phyloP scores from a whole-genome alignment of 2,329 filamentous ascomycete genomes.

The Myriangium duriaei region DNA sequence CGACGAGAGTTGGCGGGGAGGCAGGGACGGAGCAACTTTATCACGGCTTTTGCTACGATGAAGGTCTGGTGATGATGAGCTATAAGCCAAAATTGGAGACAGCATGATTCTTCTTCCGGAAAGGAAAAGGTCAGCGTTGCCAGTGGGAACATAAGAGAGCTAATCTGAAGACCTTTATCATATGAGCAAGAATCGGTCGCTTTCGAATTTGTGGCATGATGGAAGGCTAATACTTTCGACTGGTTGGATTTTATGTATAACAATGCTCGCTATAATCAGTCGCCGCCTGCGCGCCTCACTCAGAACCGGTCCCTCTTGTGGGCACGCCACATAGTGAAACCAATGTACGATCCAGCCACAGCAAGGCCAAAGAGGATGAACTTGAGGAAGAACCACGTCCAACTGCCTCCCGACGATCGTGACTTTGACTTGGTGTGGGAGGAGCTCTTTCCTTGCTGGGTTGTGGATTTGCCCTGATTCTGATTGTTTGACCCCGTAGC shows the following conservation, averaged over 20 bases:
- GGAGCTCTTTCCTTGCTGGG: constrained; percentile 15
- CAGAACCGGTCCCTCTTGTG: constrained; percentile 35
- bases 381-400: constrained; percentile 70
- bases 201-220: too few species aligned
- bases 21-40: too few species aligned
- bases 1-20: too few species aligned
- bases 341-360: constrained; percentile 65
- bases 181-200: too few species aligned
- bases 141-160: constrained; percentile 14
- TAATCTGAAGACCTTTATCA: constrained; percentile 13
- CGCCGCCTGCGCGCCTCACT: constrained; percentile 1
- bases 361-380: constrained; percentile 61
- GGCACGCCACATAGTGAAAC: constrained; percentile 70
- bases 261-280: constrained; percentile 8
- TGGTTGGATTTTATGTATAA: constrained; percentile 1
- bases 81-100: constrained; percentile 15
- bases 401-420: constrained; percentile 37
- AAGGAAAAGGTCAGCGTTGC: constrained; percentile 9
- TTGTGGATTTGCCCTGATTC: constrained; percentile 30
- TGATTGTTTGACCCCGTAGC: constrained; percentile 30
- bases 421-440: constrained; percentile 42
- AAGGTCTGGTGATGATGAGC: constrained; percentile 14
- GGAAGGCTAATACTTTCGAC: background rate
- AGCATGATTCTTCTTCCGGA: constrained; percentile 7
- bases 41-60: too few species aligned